phyloP scores from a whole-genome alignment of 306 rosid species.

The Psophocarpus tetragonolobus region DNA sequence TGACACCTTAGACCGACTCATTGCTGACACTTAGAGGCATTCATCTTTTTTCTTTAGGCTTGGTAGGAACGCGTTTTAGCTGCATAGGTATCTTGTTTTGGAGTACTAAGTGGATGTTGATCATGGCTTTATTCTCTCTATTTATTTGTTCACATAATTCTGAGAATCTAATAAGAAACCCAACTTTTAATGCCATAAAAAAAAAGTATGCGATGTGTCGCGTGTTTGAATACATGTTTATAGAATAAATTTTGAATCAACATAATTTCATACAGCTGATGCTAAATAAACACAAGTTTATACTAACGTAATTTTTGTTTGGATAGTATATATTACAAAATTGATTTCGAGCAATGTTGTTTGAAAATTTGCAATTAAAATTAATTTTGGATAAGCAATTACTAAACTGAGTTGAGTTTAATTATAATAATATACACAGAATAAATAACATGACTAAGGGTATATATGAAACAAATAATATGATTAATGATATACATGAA shows the following conservation, averaged over 20 bases:
- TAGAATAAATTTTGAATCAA: neutral
- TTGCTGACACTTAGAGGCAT: slow-evolving; percentile 18
- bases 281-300: neutral
- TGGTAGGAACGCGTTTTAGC: neutral
- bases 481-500: too few species aligned
- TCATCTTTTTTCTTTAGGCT: neutral
- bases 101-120: neutral
- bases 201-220: neutral
- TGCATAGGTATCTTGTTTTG: neutral
- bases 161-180: neutral
- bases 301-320: neutral
- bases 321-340: too few species aligned
- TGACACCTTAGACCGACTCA: slow-evolving; percentile 39
- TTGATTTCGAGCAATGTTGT: too few species aligned
- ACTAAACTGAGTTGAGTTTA: too few species aligned
- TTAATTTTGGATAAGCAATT: too few species aligned
- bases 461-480: too few species aligned
- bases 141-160: neutral
- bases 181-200: neutral
- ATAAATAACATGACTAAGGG: neutral
- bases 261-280: neutral
- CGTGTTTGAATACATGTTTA: neutral
- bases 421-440: too few species aligned
- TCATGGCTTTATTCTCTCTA: neutral
- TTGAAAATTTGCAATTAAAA: too few species aligned